These are phyloP conservation scores for Zalaria obscura DNA, from an alignment of 2,329 filamentous ascomycete species.

Conservation along the genomic window DNA sequence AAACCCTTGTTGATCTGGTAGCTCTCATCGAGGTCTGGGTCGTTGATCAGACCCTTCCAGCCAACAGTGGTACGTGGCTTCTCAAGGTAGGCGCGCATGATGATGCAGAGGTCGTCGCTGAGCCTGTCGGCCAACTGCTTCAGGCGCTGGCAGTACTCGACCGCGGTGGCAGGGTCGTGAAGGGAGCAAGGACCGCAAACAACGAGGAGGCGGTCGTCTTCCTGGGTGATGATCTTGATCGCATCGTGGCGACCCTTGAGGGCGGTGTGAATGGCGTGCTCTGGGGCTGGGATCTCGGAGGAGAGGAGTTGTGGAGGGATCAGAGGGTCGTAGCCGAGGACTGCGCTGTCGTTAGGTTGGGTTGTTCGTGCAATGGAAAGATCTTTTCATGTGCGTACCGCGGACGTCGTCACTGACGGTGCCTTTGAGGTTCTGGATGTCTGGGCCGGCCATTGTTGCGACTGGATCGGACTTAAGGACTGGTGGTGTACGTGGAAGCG, in stretches of 20 bases:
- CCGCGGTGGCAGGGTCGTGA: conserved; percentile 76
- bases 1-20: conserved; percentile 99
- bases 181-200: conserved; percentile 94
- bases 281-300: conserved; percentile 61
- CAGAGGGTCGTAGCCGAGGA: conserved; percentile 85
- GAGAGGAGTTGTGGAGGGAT: conserved; percentile 80
- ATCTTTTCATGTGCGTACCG: conserved; percentile 22
- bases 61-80: conserved; percentile 96
- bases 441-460: conserved; percentile 5
- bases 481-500: background rate
- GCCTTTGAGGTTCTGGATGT: conserved; percentile 14
- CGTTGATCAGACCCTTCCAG: conserved; percentile 99
- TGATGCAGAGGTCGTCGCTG: conserved; percentile 68
- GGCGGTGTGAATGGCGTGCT: conserved; percentile 49
- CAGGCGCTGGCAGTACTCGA: conserved; percentile 76
- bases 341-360: conserved; percentile 29
- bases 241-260: conserved; percentile 55
- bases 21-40: conserved; percentile 91
- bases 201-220: conserved; percentile 78
- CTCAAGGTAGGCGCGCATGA: conserved; percentile 98
- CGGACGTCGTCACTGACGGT: conserved; percentile 36
- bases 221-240: conserved; percentile 62
- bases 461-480: background rate
- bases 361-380: conserved; percentile 9
- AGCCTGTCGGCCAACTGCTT: conserved; percentile 68